A percentile compares a stretch with the other conserved stretches of the same genome.
Conservation (phyloP, 768 basidiomycete species). For the Boletus reticulatus region DNA sequence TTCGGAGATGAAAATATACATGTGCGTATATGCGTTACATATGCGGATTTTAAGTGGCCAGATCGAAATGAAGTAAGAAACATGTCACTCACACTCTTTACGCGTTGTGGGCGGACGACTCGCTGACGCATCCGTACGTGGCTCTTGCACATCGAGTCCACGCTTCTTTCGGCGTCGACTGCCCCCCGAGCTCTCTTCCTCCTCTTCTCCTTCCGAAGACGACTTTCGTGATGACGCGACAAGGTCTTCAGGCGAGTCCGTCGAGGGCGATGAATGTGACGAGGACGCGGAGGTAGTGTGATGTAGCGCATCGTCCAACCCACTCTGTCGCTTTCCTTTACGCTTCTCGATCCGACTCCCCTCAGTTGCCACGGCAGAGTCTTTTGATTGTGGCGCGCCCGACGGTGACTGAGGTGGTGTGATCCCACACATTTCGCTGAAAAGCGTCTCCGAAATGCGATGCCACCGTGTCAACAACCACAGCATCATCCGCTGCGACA, state of each 20-base stretch:
- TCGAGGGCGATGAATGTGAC: conserved; percentile 4
- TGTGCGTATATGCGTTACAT: no score
- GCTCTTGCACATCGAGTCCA: conserved; percentile 8
- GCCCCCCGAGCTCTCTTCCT: conserved; percentile 7
- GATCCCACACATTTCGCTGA: conserved; percentile 26
- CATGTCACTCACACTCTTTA: conserved; percentile 16
- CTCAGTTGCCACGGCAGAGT: neutral
- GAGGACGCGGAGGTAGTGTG: conserved; percentile 9
- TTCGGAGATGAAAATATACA: neutral
- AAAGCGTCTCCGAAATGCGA: conserved; percentile 24
- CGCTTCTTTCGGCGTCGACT: conserved; percentile 21
- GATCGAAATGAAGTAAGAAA: neutral
- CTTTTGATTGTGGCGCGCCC: neutral
- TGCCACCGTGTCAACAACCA: conserved; percentile 33
- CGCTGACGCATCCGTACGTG: neutral
- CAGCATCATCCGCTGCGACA: conserved; percentile 30
- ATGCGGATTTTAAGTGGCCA: neutral
- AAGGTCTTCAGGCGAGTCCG: conserved; percentile 11
- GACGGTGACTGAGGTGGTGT: conserved; percentile 12
- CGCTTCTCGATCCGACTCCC: conserved; percentile 9
- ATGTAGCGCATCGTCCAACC: neutral
- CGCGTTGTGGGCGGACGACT: neutral
- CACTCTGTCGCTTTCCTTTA: conserved; percentile 8
- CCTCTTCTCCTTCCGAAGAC: conserved; percentile 12
- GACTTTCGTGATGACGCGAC: conserved; percentile 3